Conservation (phyloP, 768 basidiomycete species). For the Boletus reticulatus region DNA sequence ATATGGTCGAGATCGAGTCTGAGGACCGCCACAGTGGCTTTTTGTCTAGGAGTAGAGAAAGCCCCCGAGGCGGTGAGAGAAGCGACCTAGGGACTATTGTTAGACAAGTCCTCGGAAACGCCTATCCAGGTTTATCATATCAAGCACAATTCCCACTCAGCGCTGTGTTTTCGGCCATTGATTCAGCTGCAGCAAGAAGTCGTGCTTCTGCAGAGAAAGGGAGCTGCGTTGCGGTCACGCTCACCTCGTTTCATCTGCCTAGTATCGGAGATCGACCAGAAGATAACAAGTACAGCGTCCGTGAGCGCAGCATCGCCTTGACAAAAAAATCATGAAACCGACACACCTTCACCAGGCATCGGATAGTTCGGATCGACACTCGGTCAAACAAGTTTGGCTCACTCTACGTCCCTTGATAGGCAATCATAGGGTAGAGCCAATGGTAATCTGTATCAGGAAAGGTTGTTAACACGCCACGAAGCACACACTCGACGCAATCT, state of each 20-base stretch:
- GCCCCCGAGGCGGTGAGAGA: not conserved
- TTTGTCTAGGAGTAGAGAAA: not conserved
- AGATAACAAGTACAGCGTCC: not conserved
- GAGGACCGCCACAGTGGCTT: not conserved
- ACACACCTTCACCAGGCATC: not conserved
- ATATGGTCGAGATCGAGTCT: not conserved
- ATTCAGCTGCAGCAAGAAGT: not conserved
- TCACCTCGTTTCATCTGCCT: not conserved
- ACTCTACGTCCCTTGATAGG: too few relatives aligned
- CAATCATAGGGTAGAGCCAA: too few relatives aligned
- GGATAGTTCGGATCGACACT: too few relatives aligned
- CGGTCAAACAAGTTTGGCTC: too few relatives aligned
- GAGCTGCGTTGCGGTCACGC: not conserved
- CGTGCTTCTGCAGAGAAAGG: not conserved
- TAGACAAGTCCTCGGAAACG: constrained; percentile 1
- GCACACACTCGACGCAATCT: too few relatives aligned
- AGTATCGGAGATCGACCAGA: not conserved
- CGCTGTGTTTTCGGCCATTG: not conserved
- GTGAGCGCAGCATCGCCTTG: not conserved
- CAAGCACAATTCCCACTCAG: not conserved
- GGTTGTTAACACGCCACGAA: too few relatives aligned
- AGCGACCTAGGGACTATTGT: not conserved
- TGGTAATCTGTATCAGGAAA: too few relatives aligned
- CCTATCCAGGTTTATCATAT: not conserved
- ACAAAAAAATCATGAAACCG: not conserved